Percentiles rank a stretch among this genome's conserved stretches.
These are phyloP conservation scores for Backusella morwellensis DNA, from an alignment of 192 early-diverging fungal species.

Conservation along the genomic window DNA sequence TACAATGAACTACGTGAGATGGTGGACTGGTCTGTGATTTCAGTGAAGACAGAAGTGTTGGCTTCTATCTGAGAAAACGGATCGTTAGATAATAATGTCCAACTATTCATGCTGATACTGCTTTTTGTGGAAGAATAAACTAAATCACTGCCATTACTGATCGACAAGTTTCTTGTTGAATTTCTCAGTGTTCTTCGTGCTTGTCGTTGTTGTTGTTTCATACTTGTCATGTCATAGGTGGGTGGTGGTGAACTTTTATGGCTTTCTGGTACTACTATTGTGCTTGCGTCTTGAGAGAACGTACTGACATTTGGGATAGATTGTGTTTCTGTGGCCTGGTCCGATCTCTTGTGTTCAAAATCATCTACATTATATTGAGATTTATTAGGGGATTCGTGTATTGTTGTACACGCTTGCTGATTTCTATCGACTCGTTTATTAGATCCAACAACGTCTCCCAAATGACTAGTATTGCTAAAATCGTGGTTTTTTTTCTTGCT, in stretches of 20 bases:
- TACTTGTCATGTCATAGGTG: not conserved
- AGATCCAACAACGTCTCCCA: not conserved
- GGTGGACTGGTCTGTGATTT: constrained; percentile 11
- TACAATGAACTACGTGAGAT: not conserved
- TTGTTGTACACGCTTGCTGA: constrained; percentile 1
- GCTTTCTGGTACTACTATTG: not conserved
- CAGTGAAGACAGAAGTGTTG: not conserved
- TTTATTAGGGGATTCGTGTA: not conserved
- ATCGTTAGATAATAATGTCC: constrained; percentile 4
- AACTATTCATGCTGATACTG: not conserved
- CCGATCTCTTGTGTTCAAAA: not conserved
- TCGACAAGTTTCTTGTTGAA: not conserved
- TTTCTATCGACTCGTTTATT: not conserved
- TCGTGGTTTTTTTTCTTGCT: not conserved
- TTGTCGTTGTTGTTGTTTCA: not conserved
- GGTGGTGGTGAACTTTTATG: not conserved
- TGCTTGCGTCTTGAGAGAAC: not conserved
- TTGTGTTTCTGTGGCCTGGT: not conserved
- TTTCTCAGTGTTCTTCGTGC: not conserved
- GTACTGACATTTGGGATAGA: constrained; percentile 3
- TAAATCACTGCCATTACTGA: not conserved
- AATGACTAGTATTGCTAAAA: not conserved
- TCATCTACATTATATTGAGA: not conserved
- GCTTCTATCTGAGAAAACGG: constrained; percentile 12
- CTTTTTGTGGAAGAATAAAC: not conserved